These are phyloP conservation scores for Phytophthora sp. DNA, from an alignment of 352 stramenopile species.

Conservation along the genomic window DNA sequence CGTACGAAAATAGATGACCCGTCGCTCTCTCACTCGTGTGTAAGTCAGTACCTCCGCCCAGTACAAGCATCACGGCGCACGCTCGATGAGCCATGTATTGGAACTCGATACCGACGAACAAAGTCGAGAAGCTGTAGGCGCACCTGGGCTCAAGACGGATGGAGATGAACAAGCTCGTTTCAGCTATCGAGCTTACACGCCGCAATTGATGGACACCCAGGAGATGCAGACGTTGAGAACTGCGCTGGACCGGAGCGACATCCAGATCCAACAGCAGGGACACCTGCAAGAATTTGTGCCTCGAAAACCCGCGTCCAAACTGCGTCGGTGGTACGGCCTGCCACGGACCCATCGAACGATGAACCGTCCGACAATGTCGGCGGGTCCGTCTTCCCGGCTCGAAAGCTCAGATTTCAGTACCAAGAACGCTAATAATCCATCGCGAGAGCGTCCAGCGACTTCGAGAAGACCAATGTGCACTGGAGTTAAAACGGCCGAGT, in stretches of 20 bases:
- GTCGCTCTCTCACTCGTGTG: too few relatives aligned
- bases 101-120: neutral
- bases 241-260: constrained; percentile 45
- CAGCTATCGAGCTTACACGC: constrained; percentile 41
- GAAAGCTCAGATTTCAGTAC: neutral
- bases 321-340: constrained; percentile 25
- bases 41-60: too few relatives aligned
- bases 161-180: constrained; percentile 10
- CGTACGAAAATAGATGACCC: too few relatives aligned
- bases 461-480: neutral
- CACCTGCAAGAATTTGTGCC: constrained; percentile 58
- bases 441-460: constrained; percentile 3
- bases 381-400: constrained; percentile 14
- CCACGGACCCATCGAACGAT: constrained; percentile 13
- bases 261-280: constrained; percentile 48
- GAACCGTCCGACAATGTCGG: constrained; percentile 18
- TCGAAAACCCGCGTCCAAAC: constrained; percentile 32
- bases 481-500: constrained; percentile 37
- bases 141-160: neutral
- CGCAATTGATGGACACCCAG: constrained; percentile 63
- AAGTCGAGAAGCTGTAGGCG: constrained; percentile 3
- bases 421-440: neutral
- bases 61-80: neutral
- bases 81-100: neutral
- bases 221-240: constrained; percentile 53